Conservation (phyloP, 2,329 filamentous ascomycete species). For the Chrysoporthe deuterocubensis region DNA sequence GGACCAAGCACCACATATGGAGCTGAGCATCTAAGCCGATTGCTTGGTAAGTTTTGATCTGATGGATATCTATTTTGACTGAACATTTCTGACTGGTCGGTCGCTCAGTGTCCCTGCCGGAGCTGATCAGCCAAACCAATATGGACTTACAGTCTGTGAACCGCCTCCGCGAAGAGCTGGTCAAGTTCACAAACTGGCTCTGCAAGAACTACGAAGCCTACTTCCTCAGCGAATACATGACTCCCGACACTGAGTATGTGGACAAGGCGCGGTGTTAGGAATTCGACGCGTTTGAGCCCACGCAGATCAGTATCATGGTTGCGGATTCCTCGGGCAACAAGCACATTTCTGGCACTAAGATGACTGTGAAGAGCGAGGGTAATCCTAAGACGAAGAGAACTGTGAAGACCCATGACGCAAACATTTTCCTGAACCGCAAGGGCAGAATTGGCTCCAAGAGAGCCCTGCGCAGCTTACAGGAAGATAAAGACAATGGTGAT, state of each 20-base stretch:
- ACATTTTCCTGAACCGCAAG: neutral
- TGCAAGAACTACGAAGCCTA: constrained; percentile 76
- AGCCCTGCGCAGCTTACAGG: neutral
- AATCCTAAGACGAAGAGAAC: neutral
- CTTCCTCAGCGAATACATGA: constrained; percentile 78
- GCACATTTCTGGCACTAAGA: neutral
- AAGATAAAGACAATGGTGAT: neutral
- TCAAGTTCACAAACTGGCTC: constrained; percentile 85
- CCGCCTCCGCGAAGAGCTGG: constrained; percentile 85
- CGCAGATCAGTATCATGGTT: neutral
- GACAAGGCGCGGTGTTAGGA: constrained; percentile 61
- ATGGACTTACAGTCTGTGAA: constrained; percentile 93
- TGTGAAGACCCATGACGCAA: neutral
- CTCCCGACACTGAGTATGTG: constrained; percentile 70
- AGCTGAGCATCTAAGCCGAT: constrained; percentile 85
- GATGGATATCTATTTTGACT: neutral
- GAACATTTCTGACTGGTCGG: neutral
- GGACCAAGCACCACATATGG: constrained; percentile 81
- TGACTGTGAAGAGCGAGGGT: neutral
- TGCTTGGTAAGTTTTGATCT: constrained; percentile 70
- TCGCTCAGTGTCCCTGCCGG: constrained; percentile 77
- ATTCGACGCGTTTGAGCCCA: neutral
- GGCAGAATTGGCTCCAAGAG: neutral
- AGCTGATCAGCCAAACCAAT: constrained; percentile 95
- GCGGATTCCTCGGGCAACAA: neutral